phyloP scores from a whole-genome alignment of 495 filamentous ascomycete genomes.

The Penicillium cinerascens region DNA sequence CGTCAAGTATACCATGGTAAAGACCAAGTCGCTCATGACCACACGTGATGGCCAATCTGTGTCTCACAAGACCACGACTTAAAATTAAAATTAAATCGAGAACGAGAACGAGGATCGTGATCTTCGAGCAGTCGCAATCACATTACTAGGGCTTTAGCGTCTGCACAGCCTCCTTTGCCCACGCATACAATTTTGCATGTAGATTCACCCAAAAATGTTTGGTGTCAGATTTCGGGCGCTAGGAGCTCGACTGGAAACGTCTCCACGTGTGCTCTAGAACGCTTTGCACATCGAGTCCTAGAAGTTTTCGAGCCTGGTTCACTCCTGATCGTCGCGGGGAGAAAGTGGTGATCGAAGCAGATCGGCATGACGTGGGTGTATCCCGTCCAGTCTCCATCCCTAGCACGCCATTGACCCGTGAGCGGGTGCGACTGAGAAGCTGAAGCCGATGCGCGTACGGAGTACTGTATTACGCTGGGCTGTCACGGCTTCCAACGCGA shows the following conservation, averaged over 20 bases:
- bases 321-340: conserved; percentile 3
- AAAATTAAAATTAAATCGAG: background rate
- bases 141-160: background rate
- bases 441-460: background rate
- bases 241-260: background rate
- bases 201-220: background rate
- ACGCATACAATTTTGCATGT: background rate
- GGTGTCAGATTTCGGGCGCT: background rate
- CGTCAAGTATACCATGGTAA: too few relatives aligned
- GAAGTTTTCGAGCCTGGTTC: background rate
- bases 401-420: background rate
- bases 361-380: conserved; percentile 1
- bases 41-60: background rate
- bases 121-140: conserved; percentile 4
- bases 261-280: conserved; percentile 1
- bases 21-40: too few relatives aligned
- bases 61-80: background rate
- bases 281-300: background rate
- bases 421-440: background rate
- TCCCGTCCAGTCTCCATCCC: background rate
- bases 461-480: background rate
- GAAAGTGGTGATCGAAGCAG: background rate
- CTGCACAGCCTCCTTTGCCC: conserved; percentile 6
- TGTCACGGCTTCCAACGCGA: background rate
- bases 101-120: background rate